Evolutionary conservation across 495 filamentous ascomycete genomes (phyloP).

Genomic region (Penicillium desertorum): DNA sequence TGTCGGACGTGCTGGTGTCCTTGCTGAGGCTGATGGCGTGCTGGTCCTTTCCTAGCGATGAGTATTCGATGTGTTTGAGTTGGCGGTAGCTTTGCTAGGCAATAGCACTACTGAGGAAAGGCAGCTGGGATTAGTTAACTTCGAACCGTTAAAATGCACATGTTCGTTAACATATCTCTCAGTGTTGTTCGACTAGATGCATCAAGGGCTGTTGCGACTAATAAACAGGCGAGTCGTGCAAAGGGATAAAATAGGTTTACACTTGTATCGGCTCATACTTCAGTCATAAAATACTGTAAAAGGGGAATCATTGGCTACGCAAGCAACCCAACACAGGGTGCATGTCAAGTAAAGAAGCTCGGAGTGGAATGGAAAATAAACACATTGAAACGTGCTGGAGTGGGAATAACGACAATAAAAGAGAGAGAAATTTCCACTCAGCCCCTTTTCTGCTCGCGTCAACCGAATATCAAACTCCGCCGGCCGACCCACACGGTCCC

Average conservation of each 20-base stretch:
- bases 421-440: conserved; percentile 52
- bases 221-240: not conserved
- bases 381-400: conserved; percentile 51
- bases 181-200: not conserved
- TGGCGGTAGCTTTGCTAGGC: not conserved
- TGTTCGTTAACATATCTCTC: not conserved
- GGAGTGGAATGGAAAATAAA: conserved; percentile 37
- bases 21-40: not conserved
- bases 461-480: conserved; percentile 55
- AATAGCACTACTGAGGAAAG: not conserved
- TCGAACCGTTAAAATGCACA: not conserved
- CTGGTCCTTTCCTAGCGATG: not conserved
- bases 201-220: not conserved
- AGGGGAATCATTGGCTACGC: conserved; percentile 16
- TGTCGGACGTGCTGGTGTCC: not conserved
- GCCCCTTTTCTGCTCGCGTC: conserved; percentile 48
- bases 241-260: not conserved
- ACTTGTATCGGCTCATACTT: not conserved
- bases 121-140: not conserved
- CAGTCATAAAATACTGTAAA: conserved; percentile 3
- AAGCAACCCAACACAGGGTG: conserved; percentile 11
- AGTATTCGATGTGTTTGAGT: not conserved
- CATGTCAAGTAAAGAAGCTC: conserved; percentile 4
- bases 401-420: conserved; percentile 52
- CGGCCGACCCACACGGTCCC: conserved; percentile 44